These are phyloP conservation scores for Lactifluus hygrophoroides DNA, from an alignment of 768 basidiomycete genomes.

Conservation along the genomic window DNA sequence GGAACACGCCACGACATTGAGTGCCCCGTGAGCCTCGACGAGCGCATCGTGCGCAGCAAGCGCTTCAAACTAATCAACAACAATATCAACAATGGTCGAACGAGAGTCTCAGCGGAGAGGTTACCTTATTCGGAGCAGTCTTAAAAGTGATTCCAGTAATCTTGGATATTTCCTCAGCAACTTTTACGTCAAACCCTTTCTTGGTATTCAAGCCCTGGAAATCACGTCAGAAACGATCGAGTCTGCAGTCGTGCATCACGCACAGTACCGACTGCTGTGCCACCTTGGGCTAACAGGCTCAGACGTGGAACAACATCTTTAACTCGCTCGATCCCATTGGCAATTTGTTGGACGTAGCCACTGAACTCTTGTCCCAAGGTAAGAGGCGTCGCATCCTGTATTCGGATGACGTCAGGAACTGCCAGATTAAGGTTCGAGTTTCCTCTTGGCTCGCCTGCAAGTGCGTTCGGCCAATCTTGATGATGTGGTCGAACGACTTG, in stretches of 20 bases:
- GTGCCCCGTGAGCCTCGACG: constrained; percentile 92
- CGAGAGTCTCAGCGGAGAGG: constrained; percentile 15
- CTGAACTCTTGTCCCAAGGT: constrained; percentile 99
- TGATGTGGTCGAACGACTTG: constrained; percentile 79
- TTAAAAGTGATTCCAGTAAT: constrained; percentile 86
- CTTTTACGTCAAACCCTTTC: constrained; percentile 91
- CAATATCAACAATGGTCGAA: neutral
- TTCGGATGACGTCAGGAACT: constrained; percentile 7
- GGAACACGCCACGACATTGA: constrained; percentile 94
- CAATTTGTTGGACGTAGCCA: constrained; percentile 92
- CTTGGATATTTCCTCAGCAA: constrained; percentile 86
- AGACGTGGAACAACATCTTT: constrained; percentile 77
- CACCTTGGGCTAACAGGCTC: constrained; percentile 89
- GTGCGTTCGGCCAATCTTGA: constrained; percentile 98
- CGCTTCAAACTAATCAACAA: constrained; percentile 73
- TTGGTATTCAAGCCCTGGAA: constrained; percentile 89
- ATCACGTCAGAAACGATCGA: constrained; percentile 5
- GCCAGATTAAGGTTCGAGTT: neutral
- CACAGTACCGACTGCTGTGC: constrained; percentile 97
- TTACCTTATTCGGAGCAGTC: constrained; percentile 98
- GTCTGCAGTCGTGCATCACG: constrained; percentile 25
- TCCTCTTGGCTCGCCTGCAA: constrained; percentile 47
- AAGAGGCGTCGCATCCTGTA: constrained; percentile 90
- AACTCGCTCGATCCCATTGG: constrained; percentile 82
- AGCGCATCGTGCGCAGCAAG: constrained; percentile 97